Base-by-base conservation (phyloP, 1,284 basidiomycete genomes). In the Sporisorium graminicola region DNA sequence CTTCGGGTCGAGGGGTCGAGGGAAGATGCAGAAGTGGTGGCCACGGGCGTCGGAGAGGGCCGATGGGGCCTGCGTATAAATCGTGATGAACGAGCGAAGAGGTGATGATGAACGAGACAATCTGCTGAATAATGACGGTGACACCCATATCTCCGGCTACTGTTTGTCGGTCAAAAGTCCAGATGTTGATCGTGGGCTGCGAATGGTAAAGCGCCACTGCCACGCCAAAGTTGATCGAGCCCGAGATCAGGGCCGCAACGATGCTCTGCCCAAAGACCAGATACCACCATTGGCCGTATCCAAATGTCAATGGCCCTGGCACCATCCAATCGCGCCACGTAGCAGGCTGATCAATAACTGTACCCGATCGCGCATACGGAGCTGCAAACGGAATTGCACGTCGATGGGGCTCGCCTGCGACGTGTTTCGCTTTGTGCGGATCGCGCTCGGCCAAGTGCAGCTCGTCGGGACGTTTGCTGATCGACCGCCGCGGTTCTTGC, bases 141-240 rank as follows among this genome's bases (percentile, higher is more conserved):
- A 84, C 81, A 9, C 82, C 82, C 82, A 84, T 82, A 55, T 83
- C 82, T 8, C 82, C 82, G 2, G 80, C 82, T 13, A 84, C 72
- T 0, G 82, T 83, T 26, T 81, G 76, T 1, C 74, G 70, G 10
- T 65, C 37, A n/a, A 83, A 71, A 2, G 70, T 73, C 82, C 82
- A 84, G 35, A 83, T 57, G 56, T 71, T 35, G 51, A 82, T 70
- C 6, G 72, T 70, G 2, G 55, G 40, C n/a, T 69, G 51, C 18
- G 59, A 66, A 20, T 62, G 71, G 56, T 80, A 84, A 35, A 78
- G 74, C 13, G 79, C 80, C 0, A 77, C 72, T 0, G 80, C 81
- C 8, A 84, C 76, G 22, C 78, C 82, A 59, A 84, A 84, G 57
- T 84, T 84, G 77, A 83, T 81, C 2, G 77, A 74, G 12, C 77